These are phyloP conservation scores for Calonectria naviculata DNA, from an alignment of 2,329 filamentous ascomycete species.

Conservation along the genomic window DNA sequence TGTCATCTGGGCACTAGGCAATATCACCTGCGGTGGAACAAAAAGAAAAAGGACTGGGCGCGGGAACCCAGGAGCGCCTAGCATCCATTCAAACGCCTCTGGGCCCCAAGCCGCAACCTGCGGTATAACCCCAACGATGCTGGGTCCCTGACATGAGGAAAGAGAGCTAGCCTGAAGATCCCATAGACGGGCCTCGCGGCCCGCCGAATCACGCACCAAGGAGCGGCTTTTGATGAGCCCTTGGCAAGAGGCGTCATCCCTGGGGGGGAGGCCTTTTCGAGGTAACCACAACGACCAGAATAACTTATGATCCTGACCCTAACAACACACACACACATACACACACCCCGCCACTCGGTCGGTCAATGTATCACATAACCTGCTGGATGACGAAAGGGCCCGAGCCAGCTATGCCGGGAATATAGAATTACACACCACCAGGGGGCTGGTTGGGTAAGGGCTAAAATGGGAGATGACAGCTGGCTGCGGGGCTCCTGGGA, in stretches of 20 bases:
- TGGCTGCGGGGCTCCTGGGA: constrained; percentile 23
- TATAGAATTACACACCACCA: not conserved
- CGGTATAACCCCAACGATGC: constrained; percentile 20
- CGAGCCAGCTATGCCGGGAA: not conserved
- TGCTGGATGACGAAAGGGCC: constrained; percentile 22
- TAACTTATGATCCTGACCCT: not conserved
- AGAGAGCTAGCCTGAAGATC: constrained; percentile 12
- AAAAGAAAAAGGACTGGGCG: constrained; percentile 25
- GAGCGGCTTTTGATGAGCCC: constrained; percentile 3
- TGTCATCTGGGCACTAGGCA: constrained; percentile 30
- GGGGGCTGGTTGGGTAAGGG: constrained; percentile 1
- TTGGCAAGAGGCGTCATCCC: not conserved
- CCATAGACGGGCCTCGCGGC: constrained; percentile 6
- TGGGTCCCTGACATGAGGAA: constrained; percentile 24
- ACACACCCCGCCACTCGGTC: constrained; percentile 24
- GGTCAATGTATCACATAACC: constrained; percentile 30
- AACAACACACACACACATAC: not conserved
- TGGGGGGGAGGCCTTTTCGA: not conserved
- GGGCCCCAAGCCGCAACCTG: not conserved
- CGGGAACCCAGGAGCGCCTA: constrained; percentile 3
- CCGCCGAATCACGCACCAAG: constrained; percentile 17
- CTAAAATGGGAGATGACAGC: constrained; percentile 36
- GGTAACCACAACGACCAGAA: constrained; percentile 3
- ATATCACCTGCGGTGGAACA: constrained; percentile 38
- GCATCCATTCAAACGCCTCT: not conserved